phyloP scores from a whole-genome alignment of 805 yeast genomes.

The Lipomyces chichibuensis region DNA sequence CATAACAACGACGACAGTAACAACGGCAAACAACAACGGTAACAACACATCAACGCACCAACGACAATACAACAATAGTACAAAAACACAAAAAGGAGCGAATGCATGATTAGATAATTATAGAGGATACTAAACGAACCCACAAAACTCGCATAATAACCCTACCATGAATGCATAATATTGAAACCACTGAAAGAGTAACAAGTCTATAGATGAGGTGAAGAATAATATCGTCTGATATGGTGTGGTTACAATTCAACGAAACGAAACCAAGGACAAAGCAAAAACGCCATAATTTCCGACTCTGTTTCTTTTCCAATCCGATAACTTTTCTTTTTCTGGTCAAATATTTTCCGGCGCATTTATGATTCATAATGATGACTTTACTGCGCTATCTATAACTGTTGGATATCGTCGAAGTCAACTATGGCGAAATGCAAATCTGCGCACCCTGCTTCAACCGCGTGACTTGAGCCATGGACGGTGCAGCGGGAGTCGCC shows the following conservation, averaged over 20 bases:
- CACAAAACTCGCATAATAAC: background rate
- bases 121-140: background rate
- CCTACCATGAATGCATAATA: background rate
- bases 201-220: background rate
- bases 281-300: conserved; percentile 1
- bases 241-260: background rate
- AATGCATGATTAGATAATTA: background rate
- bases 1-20: background rate
- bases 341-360: background rate
- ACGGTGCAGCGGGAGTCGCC: conserved; percentile 40
- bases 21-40: background rate
- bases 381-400: background rate
- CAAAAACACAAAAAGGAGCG: background rate
- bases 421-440: conserved; percentile 63
- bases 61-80: background rate
- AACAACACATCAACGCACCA: background rate
- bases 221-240: background rate
- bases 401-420: background rate
- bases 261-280: background rate
- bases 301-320: background rate
- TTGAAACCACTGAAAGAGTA: background rate
- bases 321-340: background rate
- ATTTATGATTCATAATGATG: background rate
- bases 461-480: conserved; percentile 51
- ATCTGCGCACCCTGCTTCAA: conserved; percentile 72